phyloP scores from a whole-genome alignment of 2,329 filamentous ascomycete species.

The Bipolaris zeicola region DNA sequence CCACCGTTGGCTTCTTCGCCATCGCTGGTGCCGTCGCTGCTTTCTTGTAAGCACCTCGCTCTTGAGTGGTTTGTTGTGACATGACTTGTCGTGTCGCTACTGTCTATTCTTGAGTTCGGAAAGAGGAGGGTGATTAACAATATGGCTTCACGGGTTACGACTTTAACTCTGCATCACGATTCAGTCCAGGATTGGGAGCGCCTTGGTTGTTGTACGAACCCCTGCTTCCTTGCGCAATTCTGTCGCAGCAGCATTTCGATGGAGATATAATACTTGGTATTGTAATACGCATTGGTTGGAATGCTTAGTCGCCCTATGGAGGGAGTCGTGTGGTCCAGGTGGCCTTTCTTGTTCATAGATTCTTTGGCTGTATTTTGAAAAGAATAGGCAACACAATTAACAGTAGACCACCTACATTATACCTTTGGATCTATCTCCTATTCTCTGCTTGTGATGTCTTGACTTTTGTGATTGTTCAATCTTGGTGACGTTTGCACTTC shows the following conservation, averaged over 20 bases:
- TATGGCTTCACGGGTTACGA: slow-evolving; percentile 41
- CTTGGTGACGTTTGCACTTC: too few species aligned
- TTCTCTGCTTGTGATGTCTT: background rate
- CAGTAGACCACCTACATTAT: slow-evolving; percentile 40
- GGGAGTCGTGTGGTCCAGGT: slow-evolving; percentile 46
- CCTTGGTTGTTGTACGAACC: slow-evolving; percentile 35
- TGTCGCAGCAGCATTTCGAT: slow-evolving; percentile 43
- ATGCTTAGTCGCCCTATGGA: slow-evolving; percentile 38
- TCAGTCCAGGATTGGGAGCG: slow-evolving; percentile 43
- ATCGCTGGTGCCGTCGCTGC: slow-evolving; percentile 56
- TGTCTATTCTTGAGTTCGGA: slow-evolving; percentile 18
- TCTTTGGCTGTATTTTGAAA: slow-evolving; percentile 24
- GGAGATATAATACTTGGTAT: slow-evolving; percentile 39
- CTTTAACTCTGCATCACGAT: slow-evolving; percentile 41
- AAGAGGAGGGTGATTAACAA: slow-evolving; percentile 25
- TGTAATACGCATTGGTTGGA: slow-evolving; percentile 41
- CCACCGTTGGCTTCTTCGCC: slow-evolving; percentile 59
- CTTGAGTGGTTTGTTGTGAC: slow-evolving; percentile 20
- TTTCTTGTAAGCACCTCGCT: slow-evolving; percentile 45
- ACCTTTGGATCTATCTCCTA: slow-evolving; percentile 45
- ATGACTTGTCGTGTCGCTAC: slow-evolving; percentile 8
- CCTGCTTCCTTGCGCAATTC: slow-evolving; percentile 30
- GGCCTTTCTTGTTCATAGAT: slow-evolving; percentile 43
- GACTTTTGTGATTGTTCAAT: background rate
- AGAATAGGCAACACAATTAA: slow-evolving; percentile 40